Conservation (phyloP, 2,329 filamentous ascomycete genomes). For the Clonostachys rosea region DNA sequence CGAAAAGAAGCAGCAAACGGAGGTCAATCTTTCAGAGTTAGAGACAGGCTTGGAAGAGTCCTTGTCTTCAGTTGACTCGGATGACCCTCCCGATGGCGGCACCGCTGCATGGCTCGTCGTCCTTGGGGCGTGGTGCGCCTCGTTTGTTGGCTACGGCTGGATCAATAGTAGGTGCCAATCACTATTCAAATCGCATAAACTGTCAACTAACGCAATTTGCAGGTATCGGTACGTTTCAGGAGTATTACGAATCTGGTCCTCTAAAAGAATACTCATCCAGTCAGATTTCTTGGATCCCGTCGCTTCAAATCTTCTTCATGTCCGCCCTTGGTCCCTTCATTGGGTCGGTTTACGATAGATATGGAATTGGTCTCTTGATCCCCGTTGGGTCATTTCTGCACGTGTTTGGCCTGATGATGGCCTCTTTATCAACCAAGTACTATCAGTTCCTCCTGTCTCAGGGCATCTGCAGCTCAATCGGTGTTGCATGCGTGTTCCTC, state of each 20-base stretch:
- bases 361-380: slow-evolving; percentile 37
- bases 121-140: slow-evolving; percentile 30
- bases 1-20: no score
- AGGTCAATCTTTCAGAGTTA: no score
- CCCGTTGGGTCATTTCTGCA: slow-evolving; percentile 30
- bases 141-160: slow-evolving; percentile 34
- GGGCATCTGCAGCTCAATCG: slow-evolving; percentile 33
- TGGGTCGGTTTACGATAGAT: slow-evolving; percentile 39
- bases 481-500: slow-evolving; percentile 37
- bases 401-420: slow-evolving; percentile 42
- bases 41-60: no score
- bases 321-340: slow-evolving; percentile 16
- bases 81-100: slow-evolving; percentile 14
- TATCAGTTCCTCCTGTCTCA: slow-evolving; percentile 49
- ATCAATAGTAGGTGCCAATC: slow-evolving; percentile 13
- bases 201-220: background rate
- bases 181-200: background rate
- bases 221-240: slow-evolving; percentile 34
- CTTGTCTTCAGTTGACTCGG: no score
- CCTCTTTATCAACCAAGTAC: slow-evolving; percentile 35
- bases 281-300: slow-evolving; percentile 35
- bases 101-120: slow-evolving; percentile 29
- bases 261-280: slow-evolving; percentile 43
- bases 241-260: slow-evolving; percentile 38
- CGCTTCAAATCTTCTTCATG: slow-evolving; percentile 39